A percentile compares a stretch with the other conserved stretches of the same genome.
Conservation (phyloP, 306 rosid genomes). For the Fragaria iinumae region DNA sequence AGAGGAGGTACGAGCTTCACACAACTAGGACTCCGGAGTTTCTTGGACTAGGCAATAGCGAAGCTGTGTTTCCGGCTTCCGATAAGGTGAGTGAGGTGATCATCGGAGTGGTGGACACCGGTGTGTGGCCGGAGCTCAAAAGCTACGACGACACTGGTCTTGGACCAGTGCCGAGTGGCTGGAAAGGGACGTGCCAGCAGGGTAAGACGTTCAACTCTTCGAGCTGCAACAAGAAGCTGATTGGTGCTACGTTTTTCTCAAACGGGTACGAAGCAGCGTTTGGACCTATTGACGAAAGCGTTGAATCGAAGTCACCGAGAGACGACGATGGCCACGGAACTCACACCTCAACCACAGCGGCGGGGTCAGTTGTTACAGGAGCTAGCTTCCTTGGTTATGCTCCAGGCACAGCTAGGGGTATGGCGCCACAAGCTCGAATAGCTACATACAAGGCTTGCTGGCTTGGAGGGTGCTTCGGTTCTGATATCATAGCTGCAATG, state of each 20-base stretch:
- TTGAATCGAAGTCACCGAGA: slow-evolving; percentile 79
- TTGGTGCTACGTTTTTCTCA: slow-evolving; percentile 80
- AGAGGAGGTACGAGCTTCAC: slow-evolving; percentile 69
- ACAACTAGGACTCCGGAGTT: slow-evolving; percentile 89
- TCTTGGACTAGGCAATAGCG: slow-evolving; percentile 55
- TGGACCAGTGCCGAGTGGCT: slow-evolving; percentile 53
- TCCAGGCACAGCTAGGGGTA: slow-evolving; percentile 80
- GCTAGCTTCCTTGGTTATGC: slow-evolving; percentile 82
- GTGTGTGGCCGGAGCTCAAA: slow-evolving; percentile 83
- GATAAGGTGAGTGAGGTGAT: slow-evolving; percentile 48
- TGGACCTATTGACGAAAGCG: slow-evolving; percentile 46
- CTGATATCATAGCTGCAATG: slow-evolving; percentile 75
- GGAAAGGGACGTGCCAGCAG: slow-evolving; percentile 81
- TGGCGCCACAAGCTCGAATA: slow-evolving; percentile 76
- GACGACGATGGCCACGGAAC: slow-evolving; percentile 92
- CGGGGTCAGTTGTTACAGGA: slow-evolving; percentile 62
- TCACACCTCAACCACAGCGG: slow-evolving; percentile 88
- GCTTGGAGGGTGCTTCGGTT: slow-evolving; percentile 57
- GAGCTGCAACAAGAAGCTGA: slow-evolving; percentile 69
- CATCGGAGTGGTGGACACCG: slow-evolving; percentile 77
- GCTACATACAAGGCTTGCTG: slow-evolving; percentile 88
- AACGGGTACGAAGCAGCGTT: slow-evolving; percentile 60
- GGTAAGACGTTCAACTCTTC: slow-evolving; percentile 63
- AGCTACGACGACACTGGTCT: slow-evolving; percentile 67
- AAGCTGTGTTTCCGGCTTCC: slow-evolving; percentile 20